Evolutionary conservation across 2,329 filamentous ascomycete species (phyloP).

Genomic region (Hypoxylon sp.): DNA sequence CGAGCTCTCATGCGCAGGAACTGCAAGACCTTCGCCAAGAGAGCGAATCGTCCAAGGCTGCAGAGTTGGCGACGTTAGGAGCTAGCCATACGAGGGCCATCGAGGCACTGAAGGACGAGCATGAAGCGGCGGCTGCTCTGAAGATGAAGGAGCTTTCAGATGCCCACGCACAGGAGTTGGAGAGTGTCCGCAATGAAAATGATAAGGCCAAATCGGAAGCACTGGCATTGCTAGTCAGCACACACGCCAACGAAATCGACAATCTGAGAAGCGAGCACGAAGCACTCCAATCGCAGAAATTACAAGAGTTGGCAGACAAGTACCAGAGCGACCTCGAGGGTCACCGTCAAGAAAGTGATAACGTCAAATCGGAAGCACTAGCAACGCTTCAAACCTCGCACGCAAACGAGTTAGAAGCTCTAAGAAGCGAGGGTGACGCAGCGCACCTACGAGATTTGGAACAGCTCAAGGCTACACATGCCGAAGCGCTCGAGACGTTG

Average conservation of each 20-base stretch:
- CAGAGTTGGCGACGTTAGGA: constrained; percentile 32
- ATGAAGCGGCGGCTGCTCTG: constrained; percentile 23
- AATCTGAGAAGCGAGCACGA: constrained; percentile 38
- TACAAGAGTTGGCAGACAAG: constrained; percentile 34
- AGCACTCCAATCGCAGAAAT: constrained; percentile 23
- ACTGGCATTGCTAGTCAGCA: constrained; percentile 27
- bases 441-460: constrained; percentile 26
- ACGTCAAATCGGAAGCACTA: constrained; percentile 32
- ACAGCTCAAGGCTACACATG: constrained; percentile 37
- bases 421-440: constrained; percentile 5
- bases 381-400: constrained; percentile 24
- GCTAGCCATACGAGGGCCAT: constrained; percentile 25
- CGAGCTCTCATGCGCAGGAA: constrained; percentile 19
- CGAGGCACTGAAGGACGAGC: constrained; percentile 26
- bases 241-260: constrained; percentile 32
- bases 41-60: constrained; percentile 32
- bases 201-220: constrained; percentile 32
- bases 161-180: constrained; percentile 32
- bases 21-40: constrained; percentile 27
- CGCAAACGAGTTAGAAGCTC: constrained; percentile 7
- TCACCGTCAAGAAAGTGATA: constrained; percentile 31
- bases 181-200: constrained; percentile 29
- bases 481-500: constrained; percentile 32
- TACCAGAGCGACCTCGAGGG: constrained; percentile 33
- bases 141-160: constrained; percentile 28